Conservation (phyloP, 352 stramenopile genomes). For the Phytophthora crassamura region DNA sequence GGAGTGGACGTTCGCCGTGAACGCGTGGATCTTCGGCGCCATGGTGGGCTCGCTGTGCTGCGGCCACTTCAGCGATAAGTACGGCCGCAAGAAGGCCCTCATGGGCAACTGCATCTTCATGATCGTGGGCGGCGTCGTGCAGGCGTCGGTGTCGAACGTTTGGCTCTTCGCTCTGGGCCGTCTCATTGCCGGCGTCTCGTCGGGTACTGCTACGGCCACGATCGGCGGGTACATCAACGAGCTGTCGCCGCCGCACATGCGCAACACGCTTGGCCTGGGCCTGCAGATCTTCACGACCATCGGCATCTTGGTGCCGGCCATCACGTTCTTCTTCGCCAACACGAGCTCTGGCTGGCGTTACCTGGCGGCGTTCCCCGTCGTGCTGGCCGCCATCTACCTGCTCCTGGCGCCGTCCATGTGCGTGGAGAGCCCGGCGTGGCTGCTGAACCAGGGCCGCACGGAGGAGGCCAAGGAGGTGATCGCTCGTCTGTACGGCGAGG, state of each 20-base stretch:
- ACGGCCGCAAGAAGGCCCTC: slow-evolving; percentile 46
- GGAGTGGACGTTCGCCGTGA: slow-evolving; percentile 19
- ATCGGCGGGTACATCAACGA: no score
- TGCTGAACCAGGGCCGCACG: slow-evolving; percentile 56
- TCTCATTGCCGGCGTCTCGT: no score
- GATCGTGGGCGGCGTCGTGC: no score
- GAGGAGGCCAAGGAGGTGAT: slow-evolving; percentile 38
- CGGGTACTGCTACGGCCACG: no score
- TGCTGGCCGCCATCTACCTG: slow-evolving; percentile 24
- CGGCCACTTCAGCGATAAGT: no score
- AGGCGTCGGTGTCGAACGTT: no score
- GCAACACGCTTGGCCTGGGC: no score
- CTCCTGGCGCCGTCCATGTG: slow-evolving; percentile 26
- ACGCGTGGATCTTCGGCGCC: no score
- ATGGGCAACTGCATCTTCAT: no score
- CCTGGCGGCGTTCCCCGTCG: slow-evolving; percentile 23
- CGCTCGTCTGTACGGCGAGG: slow-evolving; percentile 40
- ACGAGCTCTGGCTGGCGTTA: slow-evolving; percentile 34
- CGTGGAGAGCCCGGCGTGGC: slow-evolving; percentile 38
- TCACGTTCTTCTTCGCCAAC: slow-evolving; percentile 33
- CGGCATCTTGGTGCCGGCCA: slow-evolving; percentile 44
- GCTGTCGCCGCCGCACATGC: no score
- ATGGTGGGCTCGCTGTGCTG: no score
- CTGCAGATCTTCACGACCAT: slow-evolving; percentile 67
- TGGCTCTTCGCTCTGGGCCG: no score